These are phyloP conservation scores for Lentinula edodes DNA, from an alignment of 768 basidiomycete genomes.

Conservation along the genomic window DNA sequence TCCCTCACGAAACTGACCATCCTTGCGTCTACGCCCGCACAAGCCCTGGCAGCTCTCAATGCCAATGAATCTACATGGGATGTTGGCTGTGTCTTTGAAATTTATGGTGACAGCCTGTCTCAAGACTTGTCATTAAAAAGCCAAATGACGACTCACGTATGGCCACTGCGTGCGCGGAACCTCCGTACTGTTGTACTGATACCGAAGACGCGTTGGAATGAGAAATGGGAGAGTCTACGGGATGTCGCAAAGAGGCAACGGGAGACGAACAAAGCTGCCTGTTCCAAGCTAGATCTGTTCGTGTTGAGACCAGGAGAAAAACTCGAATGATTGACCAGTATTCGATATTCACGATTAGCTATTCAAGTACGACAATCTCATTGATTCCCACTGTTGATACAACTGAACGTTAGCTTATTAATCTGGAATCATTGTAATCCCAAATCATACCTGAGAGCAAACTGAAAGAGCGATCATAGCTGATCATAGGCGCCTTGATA, in stretches of 20 bases:
- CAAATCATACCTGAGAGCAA: no score
- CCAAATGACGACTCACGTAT: no score
- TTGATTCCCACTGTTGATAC: no score
- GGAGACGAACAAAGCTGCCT: neutral
- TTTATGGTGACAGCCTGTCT: neutral
- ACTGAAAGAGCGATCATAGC: no score
- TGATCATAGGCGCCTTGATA: no score
- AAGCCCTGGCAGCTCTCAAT: neutral
- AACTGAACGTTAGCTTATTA: no score
- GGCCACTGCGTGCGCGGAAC: neutral
- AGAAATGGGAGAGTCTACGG: slow-evolving; percentile 2
- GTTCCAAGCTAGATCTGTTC: neutral
- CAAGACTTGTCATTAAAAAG: neutral
- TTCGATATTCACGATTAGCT: no score
- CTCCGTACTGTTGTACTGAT: neutral
- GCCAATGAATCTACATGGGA: neutral
- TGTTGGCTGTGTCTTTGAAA: neutral
- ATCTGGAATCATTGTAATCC: no score
- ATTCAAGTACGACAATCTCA: no score
- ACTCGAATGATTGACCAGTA: neutral
- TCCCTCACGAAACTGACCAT: neutral
- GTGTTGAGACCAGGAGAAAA: neutral
- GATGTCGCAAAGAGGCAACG: neutral
- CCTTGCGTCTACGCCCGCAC: neutral
- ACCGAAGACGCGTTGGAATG: neutral